Evolutionary conservation across 768 basidiomycete genomes (phyloP).

Genomic region (Termitomyces sp.): DNA sequence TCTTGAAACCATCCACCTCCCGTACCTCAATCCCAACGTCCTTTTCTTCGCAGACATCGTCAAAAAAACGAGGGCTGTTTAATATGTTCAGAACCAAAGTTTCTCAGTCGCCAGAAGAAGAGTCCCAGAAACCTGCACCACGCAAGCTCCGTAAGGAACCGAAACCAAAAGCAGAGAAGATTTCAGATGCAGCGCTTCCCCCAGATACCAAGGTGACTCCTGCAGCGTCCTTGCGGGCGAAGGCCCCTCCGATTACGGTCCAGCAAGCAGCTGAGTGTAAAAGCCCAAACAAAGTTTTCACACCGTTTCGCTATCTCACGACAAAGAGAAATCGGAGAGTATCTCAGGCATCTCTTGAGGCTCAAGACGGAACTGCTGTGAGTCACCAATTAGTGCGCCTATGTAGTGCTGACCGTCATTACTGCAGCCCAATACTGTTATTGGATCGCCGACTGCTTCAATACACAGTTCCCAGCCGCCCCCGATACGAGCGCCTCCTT

Average conservation of each 20-base stretch:
- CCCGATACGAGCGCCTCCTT: conserved; percentile 47
- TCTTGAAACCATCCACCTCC: conserved; percentile 35
- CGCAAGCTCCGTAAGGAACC: conserved; percentile 17
- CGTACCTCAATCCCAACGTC: conserved; percentile 34
- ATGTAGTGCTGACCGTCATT: conserved; percentile 6
- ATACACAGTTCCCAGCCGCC: conserved; percentile 44
- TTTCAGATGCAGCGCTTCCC: background rate
- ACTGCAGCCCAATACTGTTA: conserved; percentile 57
- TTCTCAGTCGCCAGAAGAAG: conserved; percentile 17
- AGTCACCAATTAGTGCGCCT: conserved; percentile 20
- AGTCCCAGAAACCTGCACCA: conserved; percentile 7
- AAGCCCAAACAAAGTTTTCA: conserved; percentile 43
- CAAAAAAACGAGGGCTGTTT: conserved; percentile 35
- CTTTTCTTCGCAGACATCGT: conserved; percentile 29
- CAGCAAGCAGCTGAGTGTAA: conserved; percentile 27
- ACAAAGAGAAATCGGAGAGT: conserved; percentile 59
- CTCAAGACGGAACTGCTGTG: conserved; percentile 75
- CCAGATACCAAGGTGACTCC: conserved; percentile 5
- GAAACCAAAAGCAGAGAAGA: conserved; percentile 1
- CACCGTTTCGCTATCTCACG: conserved; percentile 57
- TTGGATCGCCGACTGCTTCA: conserved; percentile 73
- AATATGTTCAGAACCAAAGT: conserved; percentile 24
- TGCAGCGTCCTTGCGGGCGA: conserved; percentile 8
- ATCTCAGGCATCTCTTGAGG: conserved; percentile 72
- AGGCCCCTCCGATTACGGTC: conserved; percentile 15